A percentile compares a stretch with the other conserved stretches of the same genome.
Conservation (phyloP, 495 filamentous ascomycete species). For the Penicillium taxi region DNA sequence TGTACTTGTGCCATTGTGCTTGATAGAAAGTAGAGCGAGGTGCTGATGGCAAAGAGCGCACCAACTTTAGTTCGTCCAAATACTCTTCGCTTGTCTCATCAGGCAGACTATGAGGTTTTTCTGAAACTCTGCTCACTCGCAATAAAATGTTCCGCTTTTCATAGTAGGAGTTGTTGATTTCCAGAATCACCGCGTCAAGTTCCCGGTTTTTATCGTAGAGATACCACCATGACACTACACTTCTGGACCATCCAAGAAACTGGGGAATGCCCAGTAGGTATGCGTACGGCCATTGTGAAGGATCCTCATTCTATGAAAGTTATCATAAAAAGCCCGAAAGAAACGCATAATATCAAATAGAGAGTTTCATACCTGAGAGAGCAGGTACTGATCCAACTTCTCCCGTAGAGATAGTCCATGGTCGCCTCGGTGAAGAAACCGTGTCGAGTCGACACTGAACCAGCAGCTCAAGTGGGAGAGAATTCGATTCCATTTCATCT, state of each 20-base stretch:
- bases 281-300: slow-evolving; percentile 41
- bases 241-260: slow-evolving; percentile 65
- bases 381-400: not conserved
- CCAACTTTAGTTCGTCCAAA: not conserved
- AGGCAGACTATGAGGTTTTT: not conserved
- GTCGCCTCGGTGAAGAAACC: not conserved
- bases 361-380: not conserved
- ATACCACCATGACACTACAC: slow-evolving; percentile 76
- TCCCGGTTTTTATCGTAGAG: slow-evolving; percentile 52
- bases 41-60: not conserved
- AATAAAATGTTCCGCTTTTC: slow-evolving; percentile 47
- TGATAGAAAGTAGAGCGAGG: not conserved
- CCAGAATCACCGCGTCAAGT: slow-evolving; percentile 61
- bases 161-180: slow-evolving; percentile 73
- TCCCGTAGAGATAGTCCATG: not conserved
- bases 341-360: no score
- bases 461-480: not conserved
- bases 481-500: not conserved
- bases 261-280: slow-evolving; percentile 63
- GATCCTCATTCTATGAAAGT: not conserved
- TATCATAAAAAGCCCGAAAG: no score
- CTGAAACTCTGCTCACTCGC: not conserved
- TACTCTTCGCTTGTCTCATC: not conserved
- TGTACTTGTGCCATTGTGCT: not conserved
- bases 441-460: not conserved